These are phyloP conservation scores for Plenodomus biglobosus DNA, from an alignment of 2,329 filamentous ascomycete genomes.

Conservation along the genomic window DNA sequence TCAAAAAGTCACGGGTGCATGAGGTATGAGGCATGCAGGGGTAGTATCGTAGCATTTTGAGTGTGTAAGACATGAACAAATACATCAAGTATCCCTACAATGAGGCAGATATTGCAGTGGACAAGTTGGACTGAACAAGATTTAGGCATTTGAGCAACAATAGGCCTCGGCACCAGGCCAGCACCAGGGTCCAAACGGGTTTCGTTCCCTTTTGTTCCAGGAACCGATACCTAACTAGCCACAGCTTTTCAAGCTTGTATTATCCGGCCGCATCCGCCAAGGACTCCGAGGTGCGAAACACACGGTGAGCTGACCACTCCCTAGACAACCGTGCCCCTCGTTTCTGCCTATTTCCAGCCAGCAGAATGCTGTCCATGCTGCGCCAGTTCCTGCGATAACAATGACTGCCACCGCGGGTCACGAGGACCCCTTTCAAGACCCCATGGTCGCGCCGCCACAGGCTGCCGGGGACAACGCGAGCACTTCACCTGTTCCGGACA, in stretches of 20 bases:
- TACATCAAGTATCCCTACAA: background rate
- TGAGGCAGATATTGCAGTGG: too few species aligned
- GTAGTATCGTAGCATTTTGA: constrained; percentile 13
- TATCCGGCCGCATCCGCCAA: background rate
- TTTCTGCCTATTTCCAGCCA: background rate
- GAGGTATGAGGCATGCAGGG: background rate
- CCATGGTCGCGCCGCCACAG: constrained; percentile 20
- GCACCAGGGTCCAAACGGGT: background rate
- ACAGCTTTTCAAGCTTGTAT: too few species aligned
- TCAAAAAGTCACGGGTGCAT: constrained; percentile 4
- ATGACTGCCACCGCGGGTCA: constrained; percentile 24
- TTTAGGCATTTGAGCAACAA: background rate
- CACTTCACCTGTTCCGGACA: constrained; percentile 34
- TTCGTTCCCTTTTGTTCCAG: background rate
- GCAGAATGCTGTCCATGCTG: constrained; percentile 6
- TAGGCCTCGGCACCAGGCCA: background rate
- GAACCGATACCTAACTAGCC: too few species aligned
- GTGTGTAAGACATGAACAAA: constrained; percentile 8
- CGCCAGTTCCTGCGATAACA: constrained; percentile 16
- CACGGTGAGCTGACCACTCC: background rate
- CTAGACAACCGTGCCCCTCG: background rate
- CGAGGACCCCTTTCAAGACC: constrained; percentile 37
- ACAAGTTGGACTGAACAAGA: too few species aligned
- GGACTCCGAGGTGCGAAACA: background rate
- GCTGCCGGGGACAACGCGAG: constrained; percentile 1